Evolutionary conservation across 345 rosid species (phyloP), one percentile per base, ranked within the genome.

Genomic region (Leavenworthia alabamica): DNA sequence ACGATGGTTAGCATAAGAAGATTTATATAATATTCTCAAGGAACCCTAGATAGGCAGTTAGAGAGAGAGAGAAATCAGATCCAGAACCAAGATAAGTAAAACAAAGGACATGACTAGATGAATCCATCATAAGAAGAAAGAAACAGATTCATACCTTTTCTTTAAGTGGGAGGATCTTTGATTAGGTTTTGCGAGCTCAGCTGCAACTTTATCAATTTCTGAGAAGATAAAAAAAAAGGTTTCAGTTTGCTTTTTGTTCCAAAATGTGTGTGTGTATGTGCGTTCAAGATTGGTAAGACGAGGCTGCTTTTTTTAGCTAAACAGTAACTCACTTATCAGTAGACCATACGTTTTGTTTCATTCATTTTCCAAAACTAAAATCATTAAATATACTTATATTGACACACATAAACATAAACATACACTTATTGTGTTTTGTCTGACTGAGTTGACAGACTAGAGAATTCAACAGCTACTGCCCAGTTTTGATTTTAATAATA

Each of bases 31-130:
- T 40, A 23, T 31, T 15, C 26, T 66, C 46, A 40, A 9, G 14
- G 61, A 71, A 76, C 76, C 76, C 80, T 66, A 73, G 70, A 28
- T 56, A 52, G 51, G 27, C 12, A 69, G 17, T 48, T 29, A 64
- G 57, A 62, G 70, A 53, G 57, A 41, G 33, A 53, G 3, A 33
- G 19, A 66, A 20, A 45, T 67, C 71, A 67, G 64, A 57, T 67
- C 71, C 58, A 67, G 43, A 48, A 46, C 58, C 27, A n/a, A 55
- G 39, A 56, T 2, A 23, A 54, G 54, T 8, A 17, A 26, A 36
- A n/a, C 16, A 37, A 56, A n/a, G 40, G 27, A 46, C 41, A 46
- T 3, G 6, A 56, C 22, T 56, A 36, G 31, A 66, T 37, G 56
- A 56, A 47, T 47, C n/a, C 33, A 47, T 47, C 32, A 29, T 19